phyloP scores from a whole-genome alignment of 2,329 filamentous ascomycete genomes.

The Trichoderma simmonsii region DNA sequence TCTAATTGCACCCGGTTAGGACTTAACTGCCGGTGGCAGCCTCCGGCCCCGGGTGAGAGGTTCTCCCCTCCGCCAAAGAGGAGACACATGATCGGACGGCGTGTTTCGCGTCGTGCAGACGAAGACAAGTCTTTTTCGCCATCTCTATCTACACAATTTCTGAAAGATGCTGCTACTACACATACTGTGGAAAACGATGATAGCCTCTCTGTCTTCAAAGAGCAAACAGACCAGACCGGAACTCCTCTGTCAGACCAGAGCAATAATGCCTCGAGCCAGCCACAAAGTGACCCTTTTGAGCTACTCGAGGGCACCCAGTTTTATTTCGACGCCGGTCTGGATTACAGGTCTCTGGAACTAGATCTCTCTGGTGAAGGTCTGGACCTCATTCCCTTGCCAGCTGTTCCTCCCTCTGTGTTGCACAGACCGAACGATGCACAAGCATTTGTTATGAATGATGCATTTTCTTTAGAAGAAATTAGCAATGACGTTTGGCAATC shows the following conservation, averaged over 20 bases:
- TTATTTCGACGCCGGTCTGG: neutral
- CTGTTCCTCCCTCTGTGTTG: neutral
- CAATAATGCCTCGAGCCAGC: neutral
- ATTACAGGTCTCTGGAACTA: neutral
- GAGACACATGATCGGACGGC: neutral
- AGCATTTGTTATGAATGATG: neutral
- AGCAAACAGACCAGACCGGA: neutral
- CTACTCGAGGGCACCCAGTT: neutral
- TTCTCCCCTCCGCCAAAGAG: neutral
- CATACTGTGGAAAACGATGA: neutral
- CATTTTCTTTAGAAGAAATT: neutral
- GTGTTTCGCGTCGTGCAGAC: neutral
- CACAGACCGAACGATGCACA: neutral
- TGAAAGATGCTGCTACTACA: neutral
- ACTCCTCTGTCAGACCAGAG: neutral
- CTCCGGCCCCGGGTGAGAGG: neutral
- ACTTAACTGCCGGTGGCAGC: neutral
- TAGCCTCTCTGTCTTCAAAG: neutral
- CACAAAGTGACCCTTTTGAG: neutral
- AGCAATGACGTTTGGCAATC: neutral
- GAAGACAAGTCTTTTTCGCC: neutral
- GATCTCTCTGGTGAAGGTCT: neutral
- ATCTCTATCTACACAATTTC: neutral
- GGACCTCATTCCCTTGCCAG: neutral
- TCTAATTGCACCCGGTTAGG: neutral